Evolutionary conservation across 2,329 filamentous ascomycete genomes (phyloP), one percentile per base, ranked within the genome.

Genomic region (Aschersonia sp.): DNA sequence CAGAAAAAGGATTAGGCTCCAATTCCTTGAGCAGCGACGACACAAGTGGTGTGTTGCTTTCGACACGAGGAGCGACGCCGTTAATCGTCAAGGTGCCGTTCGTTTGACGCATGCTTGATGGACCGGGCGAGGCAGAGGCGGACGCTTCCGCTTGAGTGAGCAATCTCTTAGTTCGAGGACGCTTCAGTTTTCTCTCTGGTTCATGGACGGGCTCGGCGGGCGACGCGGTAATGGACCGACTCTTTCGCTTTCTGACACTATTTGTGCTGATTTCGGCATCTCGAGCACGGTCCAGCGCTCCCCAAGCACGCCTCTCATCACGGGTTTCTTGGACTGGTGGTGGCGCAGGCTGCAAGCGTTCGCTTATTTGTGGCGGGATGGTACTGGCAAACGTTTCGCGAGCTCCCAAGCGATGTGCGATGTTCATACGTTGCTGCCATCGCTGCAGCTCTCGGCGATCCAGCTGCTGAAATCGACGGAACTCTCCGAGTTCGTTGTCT

Each of bases 1-100:
- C 78, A 0, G 75, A 75, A 3, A 69, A 65, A 48, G 74, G 63
- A 63, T 72, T 74, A 63, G 74, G 76, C 31, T 94, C 89, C 1
- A 97, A 87, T 63, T 97, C 91, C 60, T 85, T 88, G 45, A 97
- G 69, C 5, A 97, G 70, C 1, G 88, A 91, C 30, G 88, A 86
- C 5, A 97, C 72, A 59, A 97, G 91, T 5, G 86, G 89, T 5
- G 88, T 85, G 5, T 75, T 77, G 31, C 71, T 74, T 40, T 69
- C 54, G 49, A 53, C 45, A 53, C 51, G 54, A 38, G 53, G 52
- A 20, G 20, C 20, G 20, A 52, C 32, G 35, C 55, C 56, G 45
- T 56, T 59, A 46, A 54, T 58, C 30, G 52, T 46, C 29, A 58
- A 51, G 12, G 54, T 48, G 12, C 43, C 45, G 31, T 45, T 51